Percentiles rank a stretch among this genome's conserved stretches.
These are phyloP conservation scores for Wickerhamomyces sydowiorum DNA, from an alignment of 805 yeast genomes.

Conservation along the genomic window DNA sequence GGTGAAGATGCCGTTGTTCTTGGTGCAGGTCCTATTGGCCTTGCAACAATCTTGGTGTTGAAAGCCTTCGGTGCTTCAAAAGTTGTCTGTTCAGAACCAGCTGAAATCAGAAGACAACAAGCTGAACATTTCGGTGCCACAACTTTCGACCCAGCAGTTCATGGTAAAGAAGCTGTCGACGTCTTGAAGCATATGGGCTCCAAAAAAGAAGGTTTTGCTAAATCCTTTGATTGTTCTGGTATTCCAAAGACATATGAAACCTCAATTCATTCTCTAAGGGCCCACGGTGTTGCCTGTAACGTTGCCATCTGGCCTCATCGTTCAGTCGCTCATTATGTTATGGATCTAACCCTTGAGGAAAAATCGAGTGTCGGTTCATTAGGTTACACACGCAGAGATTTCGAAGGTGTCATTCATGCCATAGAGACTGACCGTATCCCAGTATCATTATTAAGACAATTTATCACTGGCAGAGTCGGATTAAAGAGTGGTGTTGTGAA, in stretches of 20 bases:
- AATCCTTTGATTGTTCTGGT: constrained; percentile 51
- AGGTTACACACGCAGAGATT: constrained; percentile 38
- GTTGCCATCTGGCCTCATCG: constrained; percentile 47
- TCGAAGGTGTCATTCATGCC: constrained; percentile 36
- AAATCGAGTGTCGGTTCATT: constrained; percentile 39
- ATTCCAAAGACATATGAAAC: constrained; percentile 40
- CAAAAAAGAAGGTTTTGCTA: constrained; percentile 40
- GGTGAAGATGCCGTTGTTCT: constrained; percentile 46
- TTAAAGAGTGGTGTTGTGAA: constrained; percentile 34
- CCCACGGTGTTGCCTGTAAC: constrained; percentile 39
- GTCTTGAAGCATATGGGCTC: constrained; percentile 31
- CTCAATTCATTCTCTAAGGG: constrained; percentile 32
- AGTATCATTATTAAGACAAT: constrained; percentile 26
- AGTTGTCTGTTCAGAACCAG: constrained; percentile 59
- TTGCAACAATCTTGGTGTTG: constrained; percentile 49
- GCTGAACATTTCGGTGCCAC: constrained; percentile 44
- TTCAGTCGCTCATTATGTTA: constrained; percentile 36
- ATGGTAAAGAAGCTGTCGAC: constrained; percentile 23
- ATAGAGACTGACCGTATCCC: constrained; percentile 31
- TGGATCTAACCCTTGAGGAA: constrained; percentile 39
- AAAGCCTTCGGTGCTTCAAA: constrained; percentile 42
- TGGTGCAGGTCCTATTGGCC: constrained; percentile 62
- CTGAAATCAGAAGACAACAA: constrained; percentile 52
- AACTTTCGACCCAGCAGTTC: constrained; percentile 36
- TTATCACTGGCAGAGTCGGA: constrained; percentile 35